Evolutionary conservation across 345 rosid species (phyloP), one percentile per base, ranked within the genome.

Genomic region (Moricandia moricandioides): DNA sequence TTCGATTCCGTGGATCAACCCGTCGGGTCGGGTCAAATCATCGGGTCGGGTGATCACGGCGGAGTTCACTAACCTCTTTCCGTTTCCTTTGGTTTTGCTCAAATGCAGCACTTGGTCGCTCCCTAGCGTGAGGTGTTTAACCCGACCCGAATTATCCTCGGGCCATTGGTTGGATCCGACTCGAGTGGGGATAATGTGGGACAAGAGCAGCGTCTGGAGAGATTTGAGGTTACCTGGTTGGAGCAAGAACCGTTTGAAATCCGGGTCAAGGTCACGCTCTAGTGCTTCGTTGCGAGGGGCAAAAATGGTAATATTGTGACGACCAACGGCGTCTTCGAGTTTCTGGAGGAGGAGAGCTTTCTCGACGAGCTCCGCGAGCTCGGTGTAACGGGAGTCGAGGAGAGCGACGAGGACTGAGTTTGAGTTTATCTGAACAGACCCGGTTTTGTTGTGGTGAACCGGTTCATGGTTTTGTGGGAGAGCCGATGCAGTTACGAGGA

Each of bases 351-450:
- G 85, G 33, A 90, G 88, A 13, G 89, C 96, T 26, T 90, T 90
- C 68, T 90, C 96, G 2, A 88, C 88, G 9, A 90, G 86, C 62
- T 90, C 96, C 0, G 91, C 86, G 11, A 90, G 85, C 68, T 88
- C 96, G 0, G 96, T 90, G 74, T 90, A 90, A 78, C 81, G 96
- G 13, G 96, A 90, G 78, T 90, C 96, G 10, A 90, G 91, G 54
- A 90, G 88, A 16, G 96, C 96, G 0, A 90, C 90, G 33, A 90
- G 86, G 55, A 90, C 87, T 0, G 93, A 90, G 74, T 88, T 90
- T 56, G 96, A 90, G 84, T 87, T 90, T 74, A 90, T 88, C 56
- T 82, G 90, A 43, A 67, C 69, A 3, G 86, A 61, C 26, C 75
- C 82, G 74, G 74, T 81, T 82, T 18, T 12, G 83, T 82, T 47